Conservation (phyloP, 2,329 filamentous ascomycete genomes). For the Arthrocladium fulminans region DNA sequence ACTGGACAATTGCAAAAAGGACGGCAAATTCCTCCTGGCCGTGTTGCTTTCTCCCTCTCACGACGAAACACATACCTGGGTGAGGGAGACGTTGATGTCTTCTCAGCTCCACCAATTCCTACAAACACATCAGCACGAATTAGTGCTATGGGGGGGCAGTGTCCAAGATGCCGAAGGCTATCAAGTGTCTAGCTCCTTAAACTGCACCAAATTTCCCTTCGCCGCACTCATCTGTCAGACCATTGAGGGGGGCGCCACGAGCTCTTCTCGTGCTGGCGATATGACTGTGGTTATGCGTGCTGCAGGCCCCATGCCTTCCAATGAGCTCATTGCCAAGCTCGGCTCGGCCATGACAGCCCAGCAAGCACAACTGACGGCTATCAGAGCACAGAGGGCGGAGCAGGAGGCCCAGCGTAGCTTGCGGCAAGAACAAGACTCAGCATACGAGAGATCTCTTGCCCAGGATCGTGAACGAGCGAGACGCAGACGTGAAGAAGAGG, state of each 20-base stretch:
- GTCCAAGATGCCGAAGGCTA: constrained; percentile 90
- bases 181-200: constrained; percentile 78
- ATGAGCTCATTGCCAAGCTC: constrained; percentile 67
- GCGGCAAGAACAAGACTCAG: constrained; percentile 80
- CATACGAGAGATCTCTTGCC: constrained; percentile 86
- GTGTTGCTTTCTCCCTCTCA: constrained; percentile 86
- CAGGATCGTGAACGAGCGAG: constrained; percentile 77
- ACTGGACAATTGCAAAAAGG: constrained; percentile 78
- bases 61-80: constrained; percentile 77
- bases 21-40: constrained; percentile 85
- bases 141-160: constrained; percentile 87
- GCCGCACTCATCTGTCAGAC: constrained; percentile 79
- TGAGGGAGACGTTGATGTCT: constrained; percentile 70
- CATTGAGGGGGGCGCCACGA: constrained; percentile 50
- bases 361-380: constrained; percentile 62
- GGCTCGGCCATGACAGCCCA: constrained; percentile 65
- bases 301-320: constrained; percentile 59
- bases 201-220: constrained; percentile 89
- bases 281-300: constrained; percentile 86
- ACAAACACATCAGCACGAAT: constrained; percentile 64
- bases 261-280: constrained; percentile 54
- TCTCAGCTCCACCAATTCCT: constrained; percentile 66
- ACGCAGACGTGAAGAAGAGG: constrained; percentile 65
- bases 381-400: constrained; percentile 66
- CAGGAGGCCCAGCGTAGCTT: constrained; percentile 74